Evolutionary conservation across 2,329 filamentous ascomycete genomes (phyloP).

Genomic region (Cladosporium sp.): DNA sequence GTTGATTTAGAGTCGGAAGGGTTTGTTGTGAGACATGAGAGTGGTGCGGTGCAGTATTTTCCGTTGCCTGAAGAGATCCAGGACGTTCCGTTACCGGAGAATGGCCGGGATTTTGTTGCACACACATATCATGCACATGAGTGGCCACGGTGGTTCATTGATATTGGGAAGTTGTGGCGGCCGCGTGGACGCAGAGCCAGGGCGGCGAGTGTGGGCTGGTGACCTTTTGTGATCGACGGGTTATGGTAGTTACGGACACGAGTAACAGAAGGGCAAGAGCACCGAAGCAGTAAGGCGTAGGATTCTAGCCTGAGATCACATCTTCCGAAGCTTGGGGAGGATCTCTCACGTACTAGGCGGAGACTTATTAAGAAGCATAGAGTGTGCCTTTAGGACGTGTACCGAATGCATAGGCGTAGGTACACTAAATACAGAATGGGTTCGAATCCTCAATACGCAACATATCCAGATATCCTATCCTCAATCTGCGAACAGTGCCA

Average conservation of each 20-base stretch:
- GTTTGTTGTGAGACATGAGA: neutral
- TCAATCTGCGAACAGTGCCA: neutral
- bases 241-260: too few relatives aligned
- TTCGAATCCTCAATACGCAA: neutral
- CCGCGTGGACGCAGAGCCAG: neutral
- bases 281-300: too few relatives aligned
- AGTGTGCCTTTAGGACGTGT: neutral
- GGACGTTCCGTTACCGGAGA: neutral
- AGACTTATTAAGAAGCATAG: neutral
- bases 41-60: neutral
- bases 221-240: too few relatives aligned
- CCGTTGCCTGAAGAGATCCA: neutral
- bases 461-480: neutral
- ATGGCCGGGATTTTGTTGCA: neutral
- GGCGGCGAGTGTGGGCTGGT: neutral
- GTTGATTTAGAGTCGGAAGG: neutral
- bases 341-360: neutral
- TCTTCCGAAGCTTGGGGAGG: neutral
- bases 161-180: neutral
- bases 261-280: too few relatives aligned
- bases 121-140: neutral
- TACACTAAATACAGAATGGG: neutral
- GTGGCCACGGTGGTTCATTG: neutral
- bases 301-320: neutral
- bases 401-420: neutral